These are phyloP conservation scores for Poterioochromonas sp. DNA, from an alignment of 352 stramenopile genomes.

Conservation along the genomic window DNA sequence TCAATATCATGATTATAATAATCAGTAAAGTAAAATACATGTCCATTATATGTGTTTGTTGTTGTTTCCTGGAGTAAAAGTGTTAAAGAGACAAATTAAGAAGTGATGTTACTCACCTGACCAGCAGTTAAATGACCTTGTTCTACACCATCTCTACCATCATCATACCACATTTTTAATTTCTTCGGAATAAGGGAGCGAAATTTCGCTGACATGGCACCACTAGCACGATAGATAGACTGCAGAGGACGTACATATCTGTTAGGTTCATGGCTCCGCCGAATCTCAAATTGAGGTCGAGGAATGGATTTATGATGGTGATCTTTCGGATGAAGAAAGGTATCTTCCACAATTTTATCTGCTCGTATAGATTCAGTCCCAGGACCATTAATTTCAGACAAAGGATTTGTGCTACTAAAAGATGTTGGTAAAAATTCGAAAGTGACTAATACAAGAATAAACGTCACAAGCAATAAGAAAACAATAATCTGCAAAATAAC, in stretches of 20 bases:
- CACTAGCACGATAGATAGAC: neutral
- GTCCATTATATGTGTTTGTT: constrained; percentile 31
- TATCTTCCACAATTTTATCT: neutral
- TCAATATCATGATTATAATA: neutral
- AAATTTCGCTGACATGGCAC: constrained; percentile 8
- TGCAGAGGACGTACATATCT: neutral
- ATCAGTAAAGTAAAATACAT: constrained; percentile 32
- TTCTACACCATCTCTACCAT: neutral
- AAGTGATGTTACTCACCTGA: neutral
- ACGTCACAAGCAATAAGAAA: too few species aligned
- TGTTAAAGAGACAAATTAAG: neutral
- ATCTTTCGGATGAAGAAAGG: neutral
- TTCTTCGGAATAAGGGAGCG: neutral
- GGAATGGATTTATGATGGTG: neutral
- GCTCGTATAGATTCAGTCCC: neutral
- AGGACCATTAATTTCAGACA: neutral
- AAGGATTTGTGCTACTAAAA: neutral
- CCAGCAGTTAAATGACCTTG: neutral
- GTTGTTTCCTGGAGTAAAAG: constrained; percentile 11
- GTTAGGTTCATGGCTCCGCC: neutral
- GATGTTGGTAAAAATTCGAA: too few species aligned
- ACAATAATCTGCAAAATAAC: too few species aligned
- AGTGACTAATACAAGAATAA: too few species aligned
- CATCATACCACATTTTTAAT: constrained; percentile 21
- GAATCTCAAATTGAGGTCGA: neutral